Evolutionary conservation across 2,329 filamentous ascomycete genomes (phyloP), one percentile per base, ranked within the genome.

Genomic region (Fusarium aywerte): DNA sequence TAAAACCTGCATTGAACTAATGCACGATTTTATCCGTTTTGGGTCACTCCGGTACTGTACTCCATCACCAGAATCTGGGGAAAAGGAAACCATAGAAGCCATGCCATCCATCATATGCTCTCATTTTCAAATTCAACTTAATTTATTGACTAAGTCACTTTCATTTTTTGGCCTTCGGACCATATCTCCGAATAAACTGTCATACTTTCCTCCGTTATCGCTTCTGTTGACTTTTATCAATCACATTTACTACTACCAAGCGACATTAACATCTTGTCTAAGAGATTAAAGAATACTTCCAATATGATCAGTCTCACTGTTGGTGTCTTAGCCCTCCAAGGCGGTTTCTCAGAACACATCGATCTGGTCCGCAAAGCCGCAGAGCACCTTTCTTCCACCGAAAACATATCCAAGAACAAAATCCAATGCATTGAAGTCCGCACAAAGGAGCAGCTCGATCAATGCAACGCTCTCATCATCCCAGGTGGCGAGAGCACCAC

Each of bases 401-500:
- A 68, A 18, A 62, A 71, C 16, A 40, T 51, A n/a, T 69, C 67
- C 20, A 69, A 66, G 18, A 56, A 59, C 48, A 77, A 67, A 43
- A 89, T 92, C 80, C 75, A 78, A 25, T 92, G 96, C 75, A 83
- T 90, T 66, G 90, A 97, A 78, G 92, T 98, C 44, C 90, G 95
- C 60, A 97, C 90, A 8, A 81, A 87, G 4, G 80, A 83, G 8
- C 86, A 97, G 73, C 85, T 99, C 31, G 81, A 84, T 6, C 78
- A 76, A 70, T 98, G 94, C 80, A 88, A 95, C 78, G 95, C 89
- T 25, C 85, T 99, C 40, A 88, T 99, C 75, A 88, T 99, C 44
- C 96, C 96, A 4, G 96, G 96, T 51, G 96, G 96, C 64, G 96
- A 99, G 79, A 97, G 93, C 80, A 98, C 96, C 2, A 90, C 95